Base-by-base conservation (phyloP, 768 basidiomycete species). In the Coprinopsis marcescibilis region DNA sequence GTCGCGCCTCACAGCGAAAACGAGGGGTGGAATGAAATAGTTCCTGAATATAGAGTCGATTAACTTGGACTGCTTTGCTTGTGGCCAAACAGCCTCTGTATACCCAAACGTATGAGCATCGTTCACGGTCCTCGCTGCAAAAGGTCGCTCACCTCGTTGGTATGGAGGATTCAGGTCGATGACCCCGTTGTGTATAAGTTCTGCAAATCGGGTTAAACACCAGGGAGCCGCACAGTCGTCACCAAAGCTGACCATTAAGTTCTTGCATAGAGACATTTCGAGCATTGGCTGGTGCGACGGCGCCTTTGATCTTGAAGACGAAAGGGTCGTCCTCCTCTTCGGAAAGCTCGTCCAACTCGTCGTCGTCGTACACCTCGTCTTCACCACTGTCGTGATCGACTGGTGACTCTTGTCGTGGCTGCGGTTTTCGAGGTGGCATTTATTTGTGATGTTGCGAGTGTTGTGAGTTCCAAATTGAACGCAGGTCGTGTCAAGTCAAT, bases 141-240 rank as follows among this genome's bases (percentile, higher is more conserved):
- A 15, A 25, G 6, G 19, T 40, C 12, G 19, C 41, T 8, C 19
- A 48, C 52, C 55, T 51, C 55, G 25, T 42, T 51, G 44, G 44
- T 45, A 37, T 10, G 33, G 23, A n/a, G 87, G 85, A 43, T 79
- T 75, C 20, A 89, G 64, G 58, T 89, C 83, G 44, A 89, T 83
- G 0, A 62, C 64, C 3, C 84, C 83, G 27, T 83, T 75, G 57
- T 86, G 84, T 48, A 88, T 85, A 26, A 77, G 67, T 7, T 62
- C 84, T 86, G 46, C 27, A 35, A 11, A 43, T 6, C 25, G 21
- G 4, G 3, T 11, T 6, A 6, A 43, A n/a, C 4, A 4, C 13
- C 12, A 15, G 41, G 43, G 14, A 14, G 23, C 2, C 14, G 15
- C 36, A 6, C 46, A 23, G n/a, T 25, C 40, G 34, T 25, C 27